Conservation (phyloP, 2,329 filamentous ascomycete species). For the Xylariaceae sp. region DNA sequence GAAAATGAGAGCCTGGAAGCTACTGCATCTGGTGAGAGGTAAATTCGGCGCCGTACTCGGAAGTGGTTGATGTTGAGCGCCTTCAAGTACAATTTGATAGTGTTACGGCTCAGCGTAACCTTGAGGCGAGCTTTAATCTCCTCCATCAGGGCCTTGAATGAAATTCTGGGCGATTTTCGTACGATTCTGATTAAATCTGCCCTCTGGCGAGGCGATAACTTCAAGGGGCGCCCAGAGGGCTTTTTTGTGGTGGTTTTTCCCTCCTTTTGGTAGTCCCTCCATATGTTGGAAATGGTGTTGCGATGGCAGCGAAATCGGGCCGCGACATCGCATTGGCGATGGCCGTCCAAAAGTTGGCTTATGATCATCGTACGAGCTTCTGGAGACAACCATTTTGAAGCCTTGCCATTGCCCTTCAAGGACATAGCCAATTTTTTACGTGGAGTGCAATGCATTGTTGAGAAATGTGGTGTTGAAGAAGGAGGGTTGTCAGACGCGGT, state of each 20-base stretch:
- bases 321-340: neutral
- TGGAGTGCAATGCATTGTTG: neutral
- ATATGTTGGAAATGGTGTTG: neutral
- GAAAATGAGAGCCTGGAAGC: neutral
- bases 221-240: neutral
- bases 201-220: neutral
- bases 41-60: neutral
- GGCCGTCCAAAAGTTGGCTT: neutral
- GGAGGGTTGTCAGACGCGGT: no score
- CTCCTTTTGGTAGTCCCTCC: neutral
- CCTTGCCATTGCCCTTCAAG: neutral
- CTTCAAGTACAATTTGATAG: neutral
- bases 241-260: neutral
- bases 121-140: neutral
- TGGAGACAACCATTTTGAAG: no score
- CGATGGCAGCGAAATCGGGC: neutral
- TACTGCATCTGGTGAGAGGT: neutral
- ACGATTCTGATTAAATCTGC: neutral
- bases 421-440: neutral
- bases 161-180: neutral
- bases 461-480: neutral
- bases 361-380: no score
- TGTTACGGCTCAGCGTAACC: neutral
- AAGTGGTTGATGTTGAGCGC: neutral
- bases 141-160: neutral